These are phyloP conservation scores for Colletotrichum kahawae DNA, from an alignment of 2,329 filamentous ascomycete genomes.

Conservation along the genomic window DNA sequence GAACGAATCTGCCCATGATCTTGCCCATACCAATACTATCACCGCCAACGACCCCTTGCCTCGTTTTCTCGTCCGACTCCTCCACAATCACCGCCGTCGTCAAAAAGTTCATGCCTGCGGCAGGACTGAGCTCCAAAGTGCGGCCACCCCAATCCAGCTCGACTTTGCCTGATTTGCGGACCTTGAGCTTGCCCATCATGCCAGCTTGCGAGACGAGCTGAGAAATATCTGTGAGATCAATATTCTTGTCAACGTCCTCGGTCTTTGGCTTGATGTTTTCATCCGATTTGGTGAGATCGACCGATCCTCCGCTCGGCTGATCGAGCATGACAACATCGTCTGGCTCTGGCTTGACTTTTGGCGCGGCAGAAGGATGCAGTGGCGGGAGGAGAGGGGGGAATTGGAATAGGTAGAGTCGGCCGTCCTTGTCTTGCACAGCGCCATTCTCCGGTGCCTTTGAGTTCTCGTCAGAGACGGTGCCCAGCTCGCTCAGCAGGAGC, in stretches of 20 bases:
- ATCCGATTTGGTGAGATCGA: conserved; percentile 45
- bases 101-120: conserved; percentile 59
- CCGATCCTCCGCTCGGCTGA: conserved; percentile 32
- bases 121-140: conserved; percentile 55
- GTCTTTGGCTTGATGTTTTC: conserved; percentile 24
- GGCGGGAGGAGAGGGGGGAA: conserved; percentile 67
- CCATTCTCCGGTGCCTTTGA: conserved; percentile 26
- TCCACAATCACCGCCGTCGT: conserved; percentile 66
- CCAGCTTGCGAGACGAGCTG: conserved; percentile 55
- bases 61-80: conserved; percentile 58
- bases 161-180: conserved; percentile 66
- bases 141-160: conserved; percentile 68
- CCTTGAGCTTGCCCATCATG: conserved; percentile 63
- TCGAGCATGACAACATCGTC: conserved; percentile 43
- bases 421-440: conserved; percentile 36
- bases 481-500: conserved; percentile 48
- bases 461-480: conserved; percentile 32
- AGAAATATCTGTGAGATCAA: conserved; percentile 36
- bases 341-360: conserved; percentile 48
- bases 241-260: conserved; percentile 28
- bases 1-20: conserved; percentile 66
- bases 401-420: conserved; percentile 68
- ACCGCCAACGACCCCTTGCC: conserved; percentile 46
- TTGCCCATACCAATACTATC: conserved; percentile 66
- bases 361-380: conserved; percentile 40